Conservation (phyloP, 345 rosid species). For the Boechera retrofracta region DNA sequence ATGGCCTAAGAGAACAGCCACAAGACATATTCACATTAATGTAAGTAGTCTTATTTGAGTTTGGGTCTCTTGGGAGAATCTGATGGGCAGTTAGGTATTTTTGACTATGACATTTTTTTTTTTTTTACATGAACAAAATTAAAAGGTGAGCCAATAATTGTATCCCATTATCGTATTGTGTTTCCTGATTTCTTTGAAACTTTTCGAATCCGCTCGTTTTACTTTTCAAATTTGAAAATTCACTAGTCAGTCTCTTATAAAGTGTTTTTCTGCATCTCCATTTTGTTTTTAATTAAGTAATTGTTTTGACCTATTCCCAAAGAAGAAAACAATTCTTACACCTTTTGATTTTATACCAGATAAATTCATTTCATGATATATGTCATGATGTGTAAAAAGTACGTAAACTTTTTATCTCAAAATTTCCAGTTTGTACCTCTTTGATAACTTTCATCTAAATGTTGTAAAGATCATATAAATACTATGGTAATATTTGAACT, state of each 20-base stretch:
- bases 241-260: not conserved
- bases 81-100: slow-evolving; percentile 30
- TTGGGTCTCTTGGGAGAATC: slow-evolving; percentile 31
- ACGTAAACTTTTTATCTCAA: not conserved
- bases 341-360: not conserved
- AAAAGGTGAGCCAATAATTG: slow-evolving; percentile 16
- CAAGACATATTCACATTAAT: slow-evolving; percentile 39
- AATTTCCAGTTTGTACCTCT: not conserved
- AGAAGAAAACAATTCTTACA: not conserved
- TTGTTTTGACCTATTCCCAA: not conserved
- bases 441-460: not conserved
- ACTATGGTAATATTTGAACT: not conserved
- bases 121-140: not conserved
- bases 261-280: not conserved
- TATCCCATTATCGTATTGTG: not conserved
- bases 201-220: slow-evolving; percentile 6
- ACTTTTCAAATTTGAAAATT: slow-evolving; percentile 10
- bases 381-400: not conserved
- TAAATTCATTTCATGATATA: not conserved
- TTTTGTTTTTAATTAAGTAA: not conserved
- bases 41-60: slow-evolving; percentile 26
- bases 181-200: slow-evolving; percentile 6
- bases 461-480: not conserved
- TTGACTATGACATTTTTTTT: slow-evolving; percentile 34
- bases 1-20: slow-evolving; percentile 33